phyloP scores from a whole-genome alignment of 495 filamentous ascomycete genomes.

The Elasticomyces elasticus region DNA sequence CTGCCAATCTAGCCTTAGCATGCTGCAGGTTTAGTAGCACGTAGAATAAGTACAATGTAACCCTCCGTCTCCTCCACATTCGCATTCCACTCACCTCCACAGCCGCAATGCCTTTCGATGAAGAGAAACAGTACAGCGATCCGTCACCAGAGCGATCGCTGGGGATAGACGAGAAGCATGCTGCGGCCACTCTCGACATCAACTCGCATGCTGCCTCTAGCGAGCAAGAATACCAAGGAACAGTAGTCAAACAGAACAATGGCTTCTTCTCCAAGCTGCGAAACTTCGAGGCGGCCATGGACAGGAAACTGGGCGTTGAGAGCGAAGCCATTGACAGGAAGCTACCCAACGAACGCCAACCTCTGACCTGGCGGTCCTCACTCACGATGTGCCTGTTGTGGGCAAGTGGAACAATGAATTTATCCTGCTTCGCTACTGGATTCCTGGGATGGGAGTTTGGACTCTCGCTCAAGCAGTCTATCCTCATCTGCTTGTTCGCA shows the following conservation, averaged over 20 bases:
- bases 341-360: conserved; percentile 12
- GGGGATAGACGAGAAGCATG: conserved; percentile 10
- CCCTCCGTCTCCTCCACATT: background rate
- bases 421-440: conserved; percentile 18
- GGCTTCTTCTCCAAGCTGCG: conserved; percentile 20
- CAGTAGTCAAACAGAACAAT: conserved; percentile 13
- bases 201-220: background rate
- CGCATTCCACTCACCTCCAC: background rate
- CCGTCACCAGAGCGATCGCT: background rate
- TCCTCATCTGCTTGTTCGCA: conserved; percentile 42
- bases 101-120: background rate
- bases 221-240: conserved; percentile 13
- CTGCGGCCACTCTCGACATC: conserved; percentile 7
- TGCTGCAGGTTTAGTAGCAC: background rate
- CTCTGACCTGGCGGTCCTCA: conserved; percentile 17
- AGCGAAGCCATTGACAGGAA: conserved; percentile 20
- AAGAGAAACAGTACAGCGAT: conserved; percentile 1
- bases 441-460: conserved; percentile 34
- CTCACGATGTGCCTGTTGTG: conserved; percentile 20
- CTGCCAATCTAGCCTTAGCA: too few relatives aligned
- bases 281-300: conserved; percentile 15
- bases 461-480: conserved; percentile 40
- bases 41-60: background rate
- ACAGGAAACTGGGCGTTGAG: conserved; percentile 21
- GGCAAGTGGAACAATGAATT: conserved; percentile 15